Percentiles rank a stretch among this genome's conserved stretches.
Evolutionary conservation across 2,329 filamentous ascomycete species (phyloP).

Genomic region (Aspergillus sp.): DNA sequence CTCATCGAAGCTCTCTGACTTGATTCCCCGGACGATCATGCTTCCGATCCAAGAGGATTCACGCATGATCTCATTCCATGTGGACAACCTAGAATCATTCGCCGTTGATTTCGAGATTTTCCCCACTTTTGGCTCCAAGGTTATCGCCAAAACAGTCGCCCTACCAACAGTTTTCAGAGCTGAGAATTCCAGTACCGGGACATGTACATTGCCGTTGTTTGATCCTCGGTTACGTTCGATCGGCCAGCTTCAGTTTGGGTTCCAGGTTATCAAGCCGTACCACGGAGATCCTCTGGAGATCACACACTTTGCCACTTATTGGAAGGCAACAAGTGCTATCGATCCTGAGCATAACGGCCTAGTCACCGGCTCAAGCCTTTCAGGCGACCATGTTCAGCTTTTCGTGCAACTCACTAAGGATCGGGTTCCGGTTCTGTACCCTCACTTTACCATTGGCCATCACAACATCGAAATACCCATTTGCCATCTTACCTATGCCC

Average conservation of each 20-base stretch:
- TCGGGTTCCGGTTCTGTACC: constrained; percentile 82
- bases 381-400: constrained; percentile 89
- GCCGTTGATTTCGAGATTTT: constrained; percentile 97
- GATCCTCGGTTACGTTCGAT: constrained; percentile 89
- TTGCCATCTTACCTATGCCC: constrained; percentile 70
- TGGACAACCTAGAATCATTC: constrained; percentile 90
- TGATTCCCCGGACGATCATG: constrained; percentile 94
- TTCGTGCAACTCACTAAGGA: constrained; percentile 92
- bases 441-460: constrained; percentile 75
- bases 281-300: constrained; percentile 90
- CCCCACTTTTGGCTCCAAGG: constrained; percentile 93
- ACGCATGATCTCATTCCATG: constrained; percentile 89
- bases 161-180: constrained; percentile 83
- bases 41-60: constrained; percentile 96
- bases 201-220: constrained; percentile 84
- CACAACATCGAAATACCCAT: constrained; percentile 79
- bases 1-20: constrained; percentile 91
- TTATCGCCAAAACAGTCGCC: constrained; percentile 93
- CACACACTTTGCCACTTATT: constrained; percentile 97
- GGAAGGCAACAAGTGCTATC: constrained; percentile 95
- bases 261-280: constrained; percentile 96
- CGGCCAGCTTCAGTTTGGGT: constrained; percentile 90
- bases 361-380: constrained; percentile 91
- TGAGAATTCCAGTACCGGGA: constrained; percentile 71
- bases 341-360: constrained; percentile 83